Evolutionary conservation across 108 stramenopile species (phyloP).

Genomic region (Skeletonema tropicum): DNA sequence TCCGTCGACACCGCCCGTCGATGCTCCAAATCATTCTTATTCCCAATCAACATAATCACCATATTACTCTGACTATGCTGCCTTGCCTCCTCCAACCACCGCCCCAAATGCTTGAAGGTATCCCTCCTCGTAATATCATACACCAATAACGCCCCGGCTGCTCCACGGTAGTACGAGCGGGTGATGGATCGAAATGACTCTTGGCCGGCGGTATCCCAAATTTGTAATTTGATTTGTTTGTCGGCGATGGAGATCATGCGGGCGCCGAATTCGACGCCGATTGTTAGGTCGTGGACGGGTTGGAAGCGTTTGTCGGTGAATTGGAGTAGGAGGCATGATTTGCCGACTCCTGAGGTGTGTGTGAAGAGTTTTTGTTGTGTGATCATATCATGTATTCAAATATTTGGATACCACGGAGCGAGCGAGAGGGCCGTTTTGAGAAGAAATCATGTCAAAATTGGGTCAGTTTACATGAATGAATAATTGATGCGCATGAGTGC

Average conservation of each 20-base stretch:
- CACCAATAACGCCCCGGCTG: constrained; percentile 98
- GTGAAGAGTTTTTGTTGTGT: neutral
- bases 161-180: constrained; percentile 98
- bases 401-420: too few species aligned
- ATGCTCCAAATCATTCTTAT: constrained; percentile 96
- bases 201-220: constrained; percentile 93
- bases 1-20: constrained; percentile 88
- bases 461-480: too few species aligned
- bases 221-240: constrained; percentile 92
- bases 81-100: constrained; percentile 99
- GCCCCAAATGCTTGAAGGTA: constrained; percentile 95
- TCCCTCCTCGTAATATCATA: constrained; percentile 99
- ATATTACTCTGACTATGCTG: constrained; percentile 98
- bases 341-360: constrained; percentile 90
- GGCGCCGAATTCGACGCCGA: constrained; percentile 99
- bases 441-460: neutral
- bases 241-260: constrained; percentile 93
- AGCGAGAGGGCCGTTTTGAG: neutral
- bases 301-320: constrained; percentile 99
- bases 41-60: constrained; percentile 99
- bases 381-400: too few species aligned
- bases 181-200: constrained; percentile 99
- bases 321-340: constrained; percentile 98
- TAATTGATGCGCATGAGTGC: too few species aligned
- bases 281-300: constrained; percentile 98